Evolutionary conservation across 805 yeast species (phyloP).

Genomic region (Metschnikowia anglica): DNA sequence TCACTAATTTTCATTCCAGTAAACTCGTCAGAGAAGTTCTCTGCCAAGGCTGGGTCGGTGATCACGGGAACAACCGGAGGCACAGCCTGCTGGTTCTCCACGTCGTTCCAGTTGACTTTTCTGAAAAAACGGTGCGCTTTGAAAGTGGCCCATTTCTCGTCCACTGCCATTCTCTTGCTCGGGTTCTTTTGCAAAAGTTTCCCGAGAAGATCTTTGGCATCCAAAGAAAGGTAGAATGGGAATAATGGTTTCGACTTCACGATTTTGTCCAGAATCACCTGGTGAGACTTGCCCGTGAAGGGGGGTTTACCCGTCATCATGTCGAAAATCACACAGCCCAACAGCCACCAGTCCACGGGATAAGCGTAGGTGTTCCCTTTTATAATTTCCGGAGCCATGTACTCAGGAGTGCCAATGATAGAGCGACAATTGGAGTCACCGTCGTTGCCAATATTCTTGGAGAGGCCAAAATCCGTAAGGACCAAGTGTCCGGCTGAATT

Average conservation of each 20-base stretch:
- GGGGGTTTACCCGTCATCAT: constrained; percentile 47
- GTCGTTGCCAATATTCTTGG: constrained; percentile 43
- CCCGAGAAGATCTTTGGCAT: constrained; percentile 42
- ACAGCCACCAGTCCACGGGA: constrained; percentile 49
- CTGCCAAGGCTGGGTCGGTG: constrained; percentile 45
- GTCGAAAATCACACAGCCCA: constrained; percentile 46
- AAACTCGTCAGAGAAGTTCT: constrained; percentile 44
- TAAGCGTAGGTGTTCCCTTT: constrained; percentile 48
- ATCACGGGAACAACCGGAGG: constrained; percentile 47
- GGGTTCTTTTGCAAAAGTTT: constrained; percentile 39
- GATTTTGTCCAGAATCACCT: constrained; percentile 41
- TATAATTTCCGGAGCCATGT: constrained; percentile 73
- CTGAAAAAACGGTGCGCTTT: constrained; percentile 42
- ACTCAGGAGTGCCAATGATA: constrained; percentile 70
- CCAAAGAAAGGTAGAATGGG: constrained; percentile 42
- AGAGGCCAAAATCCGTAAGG: constrained; percentile 82
- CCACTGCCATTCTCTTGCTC: constrained; percentile 37
- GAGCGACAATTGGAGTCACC: constrained; percentile 46
- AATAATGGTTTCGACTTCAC: constrained; percentile 35
- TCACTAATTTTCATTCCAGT: constrained; percentile 34
- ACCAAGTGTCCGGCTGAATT: constrained; percentile 78
- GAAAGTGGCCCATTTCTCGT: constrained; percentile 33
- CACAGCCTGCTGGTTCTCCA: constrained; percentile 26
- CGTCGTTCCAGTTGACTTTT: constrained; percentile 36
- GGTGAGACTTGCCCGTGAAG: constrained; percentile 42